Evolutionary conservation across 306 rosid genomes (phyloP), one percentile per base, ranked within the genome.

Genomic region (Prunus persica): DNA sequence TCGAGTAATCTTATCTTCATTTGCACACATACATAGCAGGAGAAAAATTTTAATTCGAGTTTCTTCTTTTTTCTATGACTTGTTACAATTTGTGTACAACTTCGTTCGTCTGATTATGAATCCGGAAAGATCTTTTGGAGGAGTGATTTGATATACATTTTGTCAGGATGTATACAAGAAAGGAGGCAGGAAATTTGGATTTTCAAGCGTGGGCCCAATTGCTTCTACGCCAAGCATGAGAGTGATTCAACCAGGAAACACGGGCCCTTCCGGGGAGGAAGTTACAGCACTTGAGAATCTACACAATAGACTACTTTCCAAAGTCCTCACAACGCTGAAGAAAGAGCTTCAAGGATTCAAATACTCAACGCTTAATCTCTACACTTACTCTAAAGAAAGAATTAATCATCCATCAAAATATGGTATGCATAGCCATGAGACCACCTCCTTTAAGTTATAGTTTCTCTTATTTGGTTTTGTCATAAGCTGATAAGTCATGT

Each of bases 121-220:
- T 47, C 15, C 15, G 16, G 51, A 47, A 47, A 47, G 12, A 10
- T 47, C 12, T 47, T 9, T 47, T 10, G 51, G 15, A 47, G 12
- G 14, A 47, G 51, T 47, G 4, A 47, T 9, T 13, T 47, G 3
- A 47, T 47, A 11, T 79, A 3, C 9, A 22, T 58, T 11, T 9
- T 20, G 20, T 20, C 55, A 82, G 87, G 76, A 46, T 57, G 76
- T 84, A 43, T 68, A 87, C 25, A n/a, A 72, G 58, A 69, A 66
- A n/a, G 88, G 86, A 58, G 87, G 87, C 66, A 81, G 89, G 56
- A 87, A 87, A 73, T 78, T 87, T 22, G 87, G 79, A 24, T 58
- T 87, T 58, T 0, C 65, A 22, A 85, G 67, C 51, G 0, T 78
- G 56, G 0, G 0, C 18, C 79, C 88, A 22, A 0, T 55, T 63